A percentile compares a stretch with the other conserved stretches of the same genome.
phyloP scores from a whole-genome alignment of 306 rosid species.

The Neltuma alba region DNA sequence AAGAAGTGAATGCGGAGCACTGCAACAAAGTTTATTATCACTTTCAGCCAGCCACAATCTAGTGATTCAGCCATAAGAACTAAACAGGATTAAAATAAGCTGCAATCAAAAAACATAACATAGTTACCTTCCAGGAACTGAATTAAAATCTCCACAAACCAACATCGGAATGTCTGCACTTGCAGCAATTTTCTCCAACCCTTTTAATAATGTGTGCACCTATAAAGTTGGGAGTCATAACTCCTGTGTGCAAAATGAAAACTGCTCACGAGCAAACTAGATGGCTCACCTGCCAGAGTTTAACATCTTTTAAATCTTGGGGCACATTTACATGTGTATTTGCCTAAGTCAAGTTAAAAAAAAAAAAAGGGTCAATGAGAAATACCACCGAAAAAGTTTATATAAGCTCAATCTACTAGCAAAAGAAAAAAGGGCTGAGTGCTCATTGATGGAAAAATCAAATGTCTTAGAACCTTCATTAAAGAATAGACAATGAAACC shows the following conservation, averaged over 20 bases:
- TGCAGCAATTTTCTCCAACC: slow-evolving; percentile 94
- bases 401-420: background rate
- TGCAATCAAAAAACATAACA: background rate
- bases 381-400: background rate
- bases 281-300: slow-evolving; percentile 86
- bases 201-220: slow-evolving; percentile 97
- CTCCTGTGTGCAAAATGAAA: background rate
- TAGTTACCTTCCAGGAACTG: slow-evolving; percentile 91
- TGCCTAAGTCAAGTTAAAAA: slow-evolving; percentile 62
- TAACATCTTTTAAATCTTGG: slow-evolving; percentile 91
- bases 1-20: slow-evolving; percentile 97
- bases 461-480: background rate
- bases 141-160: slow-evolving; percentile 97
- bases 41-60: slow-evolving; percentile 33
- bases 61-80: slow-evolving; percentile 15
- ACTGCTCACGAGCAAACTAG: slow-evolving; percentile 21
- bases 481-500: background rate
- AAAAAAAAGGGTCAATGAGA: slow-evolving; percentile 7
- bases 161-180: slow-evolving; percentile 99
- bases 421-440: background rate
- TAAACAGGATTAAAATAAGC: background rate
- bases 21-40: slow-evolving; percentile 49
- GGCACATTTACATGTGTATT: slow-evolving; percentile 89
- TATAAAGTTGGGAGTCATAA: slow-evolving; percentile 38
- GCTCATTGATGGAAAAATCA: background rate